phyloP scores from a whole-genome alignment of 1,284 basidiomycete genomes.

The Ganoderma resinaceum region DNA sequence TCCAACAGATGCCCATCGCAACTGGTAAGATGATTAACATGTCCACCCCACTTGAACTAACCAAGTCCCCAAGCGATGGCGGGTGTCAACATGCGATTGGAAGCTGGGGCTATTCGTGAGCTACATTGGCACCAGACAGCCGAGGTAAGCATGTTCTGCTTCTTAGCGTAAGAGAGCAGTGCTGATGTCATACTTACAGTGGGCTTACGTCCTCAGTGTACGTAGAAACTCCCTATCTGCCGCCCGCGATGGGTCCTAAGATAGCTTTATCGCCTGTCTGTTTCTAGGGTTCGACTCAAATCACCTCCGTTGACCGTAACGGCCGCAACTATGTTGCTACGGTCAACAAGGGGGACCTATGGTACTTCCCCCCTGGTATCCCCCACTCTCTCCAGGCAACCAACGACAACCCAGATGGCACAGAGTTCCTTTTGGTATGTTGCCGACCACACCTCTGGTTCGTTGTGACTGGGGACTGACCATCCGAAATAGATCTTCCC shows the following conservation, averaged over 20 bases:
- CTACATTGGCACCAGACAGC: constrained; percentile 74
- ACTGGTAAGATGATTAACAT: constrained; percentile 46
- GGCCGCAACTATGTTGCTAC: constrained; percentile 67
- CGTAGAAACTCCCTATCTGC: constrained; percentile 4
- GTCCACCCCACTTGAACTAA: background rate
- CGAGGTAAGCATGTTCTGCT: constrained; percentile 49
- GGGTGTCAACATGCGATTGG: constrained; percentile 71
- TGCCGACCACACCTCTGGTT: background rate
- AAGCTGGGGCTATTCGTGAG: constrained; percentile 68
- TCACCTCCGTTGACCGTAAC: constrained; percentile 63
- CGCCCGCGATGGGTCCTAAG: background rate
- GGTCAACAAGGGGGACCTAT: constrained; percentile 41
- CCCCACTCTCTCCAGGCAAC: constrained; percentile 63
- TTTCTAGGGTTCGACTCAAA: constrained; percentile 61
- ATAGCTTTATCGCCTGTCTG: background rate
- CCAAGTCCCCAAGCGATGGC: constrained; percentile 54
- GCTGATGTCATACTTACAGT: constrained; percentile 43
- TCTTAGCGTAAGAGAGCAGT: background rate
- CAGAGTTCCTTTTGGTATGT: constrained; percentile 72
- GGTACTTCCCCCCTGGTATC: constrained; percentile 55
- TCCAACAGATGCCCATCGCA: constrained; percentile 64
- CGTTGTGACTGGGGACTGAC: background rate
- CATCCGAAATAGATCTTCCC: constrained; percentile 58
- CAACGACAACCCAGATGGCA: constrained; percentile 56
- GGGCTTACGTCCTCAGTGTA: constrained; percentile 68